Evolutionary conservation across 2,329 filamentous ascomycete genomes (phyloP), one percentile per base, ranked within the genome.

Genomic region (Colletotrichum phormii): DNA sequence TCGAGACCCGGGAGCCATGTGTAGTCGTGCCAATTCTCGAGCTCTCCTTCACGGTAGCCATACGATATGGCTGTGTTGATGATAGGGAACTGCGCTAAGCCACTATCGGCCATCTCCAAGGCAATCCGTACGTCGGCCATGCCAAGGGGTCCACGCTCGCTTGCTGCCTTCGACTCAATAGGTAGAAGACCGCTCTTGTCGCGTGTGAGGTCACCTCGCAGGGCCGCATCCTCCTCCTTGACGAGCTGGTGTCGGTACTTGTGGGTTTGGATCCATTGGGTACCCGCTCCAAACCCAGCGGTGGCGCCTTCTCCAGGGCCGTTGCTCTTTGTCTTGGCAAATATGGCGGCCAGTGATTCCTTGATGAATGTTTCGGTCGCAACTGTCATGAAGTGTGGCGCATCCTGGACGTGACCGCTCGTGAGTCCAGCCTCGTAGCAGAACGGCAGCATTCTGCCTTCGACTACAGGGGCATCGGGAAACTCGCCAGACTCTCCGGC

Each of bases 181-280:
- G 95, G 96, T 6, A 98, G 84, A 33, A 97, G 83, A 1, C 95
- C 95, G 60, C 89, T 92, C 72, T 93, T 92, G 71, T 95, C 94
- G 76, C 94, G 89, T 22, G 89, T 86, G 1, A 97, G 81, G 77
- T 95, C 93, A 5, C 95, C 95, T n/a, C 90, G 87, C 53, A 91
- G 88, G 31, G 90, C 91, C 0, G 90, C 89, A 55, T 92, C 89
- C 79, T 98, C 95, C 81, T 98, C 95, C 59, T 87, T 86, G 67
- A 91, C 90, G 12, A 98, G 86, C 79, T 94, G 93, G 71, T 89
- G 88, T 75, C 90, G 91, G 82, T 96, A 98, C 71, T 90, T 92
- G 76, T 92, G 89, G 2, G 95, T 97, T 80, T 95, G 92, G 71
- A 98, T 90, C 86, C 93, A 94, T 46, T 87, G 88, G 54, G 89